phyloP scores from a whole-genome alignment of 805 yeast species.

The Candida ascalaphidarum region DNA sequence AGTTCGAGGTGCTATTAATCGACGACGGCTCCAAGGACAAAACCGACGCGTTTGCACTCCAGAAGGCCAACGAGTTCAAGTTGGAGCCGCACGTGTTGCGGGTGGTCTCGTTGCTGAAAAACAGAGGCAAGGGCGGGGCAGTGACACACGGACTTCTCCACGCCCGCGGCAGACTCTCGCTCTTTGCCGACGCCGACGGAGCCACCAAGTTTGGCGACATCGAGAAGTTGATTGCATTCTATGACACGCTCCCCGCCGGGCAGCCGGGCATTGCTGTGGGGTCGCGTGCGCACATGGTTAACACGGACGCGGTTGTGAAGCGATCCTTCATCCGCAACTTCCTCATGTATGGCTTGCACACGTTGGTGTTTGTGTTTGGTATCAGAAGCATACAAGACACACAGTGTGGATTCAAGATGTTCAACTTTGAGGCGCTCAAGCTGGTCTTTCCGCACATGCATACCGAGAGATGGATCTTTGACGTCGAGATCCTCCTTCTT shows the following conservation, averaged over 20 bases:
- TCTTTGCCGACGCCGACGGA: constrained; percentile 98
- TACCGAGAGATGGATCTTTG: constrained; percentile 98
- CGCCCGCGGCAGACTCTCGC: constrained; percentile 59
- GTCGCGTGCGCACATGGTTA: constrained; percentile 93
- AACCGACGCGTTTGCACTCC: constrained; percentile 64
- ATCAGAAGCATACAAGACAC: constrained; percentile 83
- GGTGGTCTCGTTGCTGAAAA: constrained; percentile 59
- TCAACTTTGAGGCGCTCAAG: constrained; percentile 59
- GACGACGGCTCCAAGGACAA: constrained; percentile 90
- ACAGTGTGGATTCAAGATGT: constrained; percentile 95
- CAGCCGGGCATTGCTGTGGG: constrained; percentile 72
- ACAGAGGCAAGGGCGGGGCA: constrained; percentile 92
- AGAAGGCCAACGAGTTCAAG: constrained; percentile 42
- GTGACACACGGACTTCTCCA: constrained; percentile 86
- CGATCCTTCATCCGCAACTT: constrained; percentile 82
- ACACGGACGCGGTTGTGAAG: constrained; percentile 93
- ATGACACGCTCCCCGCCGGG: constrained; percentile 8
- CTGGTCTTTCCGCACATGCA: constrained; percentile 83
- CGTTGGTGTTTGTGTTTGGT: constrained; percentile 82
- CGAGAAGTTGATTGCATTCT: constrained; percentile 39
- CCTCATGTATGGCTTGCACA: constrained; percentile 87
- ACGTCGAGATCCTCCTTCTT: constrained; percentile 81
- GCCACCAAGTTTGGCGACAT: constrained; percentile 79
- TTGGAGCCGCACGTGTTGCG: constrained; percentile 54
- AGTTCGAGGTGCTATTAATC: constrained; percentile 74